phyloP scores from a whole-genome alignment of 139 green algal genomes.

The Picochlorum sp. region DNA sequence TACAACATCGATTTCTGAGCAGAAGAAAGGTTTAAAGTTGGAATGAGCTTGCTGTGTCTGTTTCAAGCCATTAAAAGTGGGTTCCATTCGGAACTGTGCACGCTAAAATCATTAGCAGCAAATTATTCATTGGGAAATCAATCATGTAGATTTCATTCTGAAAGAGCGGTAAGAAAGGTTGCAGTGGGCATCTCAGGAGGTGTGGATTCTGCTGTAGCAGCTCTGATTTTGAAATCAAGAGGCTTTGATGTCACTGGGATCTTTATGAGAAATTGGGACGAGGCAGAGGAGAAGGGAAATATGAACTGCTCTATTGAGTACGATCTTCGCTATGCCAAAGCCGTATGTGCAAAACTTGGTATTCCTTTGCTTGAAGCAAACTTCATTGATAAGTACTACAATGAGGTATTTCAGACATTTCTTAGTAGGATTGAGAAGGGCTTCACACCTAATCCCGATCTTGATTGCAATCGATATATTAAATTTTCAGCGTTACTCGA shows the following conservation, averaged over 20 bases:
- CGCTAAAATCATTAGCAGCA: neutral
- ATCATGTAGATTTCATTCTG: neutral
- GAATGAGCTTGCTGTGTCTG: too few relatives aligned
- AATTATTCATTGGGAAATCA: neutral
- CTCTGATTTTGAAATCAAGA: constrained; percentile 38
- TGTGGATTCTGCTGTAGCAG: constrained; percentile 69
- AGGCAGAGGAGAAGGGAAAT: constrained; percentile 53
- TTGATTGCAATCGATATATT: constrained; percentile 74
- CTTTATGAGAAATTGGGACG: constrained; percentile 80
- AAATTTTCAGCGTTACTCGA: constrained; percentile 65
- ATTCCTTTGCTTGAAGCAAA: constrained; percentile 60
- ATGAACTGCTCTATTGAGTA: constrained; percentile 29
- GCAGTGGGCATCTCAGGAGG: constrained; percentile 67
- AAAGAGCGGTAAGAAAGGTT: constrained; percentile 7
- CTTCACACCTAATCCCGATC: constrained; percentile 75
- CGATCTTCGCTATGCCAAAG: constrained; percentile 18
- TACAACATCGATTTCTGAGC: too few relatives aligned
- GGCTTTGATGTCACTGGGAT: constrained; percentile 47
- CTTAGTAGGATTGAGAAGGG: constrained; percentile 32
- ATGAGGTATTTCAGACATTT: constrained; percentile 59
- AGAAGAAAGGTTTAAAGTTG: too few relatives aligned
- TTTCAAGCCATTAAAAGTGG: neutral
- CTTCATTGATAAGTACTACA: constrained; percentile 67
- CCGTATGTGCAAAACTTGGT: constrained; percentile 33
- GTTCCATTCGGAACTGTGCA: neutral